phyloP scores from a whole-genome alignment of 768 basidiomycete species.

The Phlebiopsis gigantea region DNA sequence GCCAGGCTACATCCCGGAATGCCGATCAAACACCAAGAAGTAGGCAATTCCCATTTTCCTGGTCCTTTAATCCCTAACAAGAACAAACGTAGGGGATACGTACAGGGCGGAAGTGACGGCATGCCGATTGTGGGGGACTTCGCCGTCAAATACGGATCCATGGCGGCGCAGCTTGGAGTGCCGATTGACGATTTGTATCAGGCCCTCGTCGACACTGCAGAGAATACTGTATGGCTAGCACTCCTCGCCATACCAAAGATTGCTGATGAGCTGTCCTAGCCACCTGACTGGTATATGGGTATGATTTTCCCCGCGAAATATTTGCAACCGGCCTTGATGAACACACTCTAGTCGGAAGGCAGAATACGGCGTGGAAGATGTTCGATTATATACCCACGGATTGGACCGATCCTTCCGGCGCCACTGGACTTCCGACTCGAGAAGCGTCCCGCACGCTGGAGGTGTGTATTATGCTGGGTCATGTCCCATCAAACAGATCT shows the following conservation, averaged over 20 bases:
- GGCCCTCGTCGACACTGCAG: slow-evolving; percentile 45
- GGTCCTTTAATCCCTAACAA: too few relatives aligned
- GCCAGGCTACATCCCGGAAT: slow-evolving; percentile 44
- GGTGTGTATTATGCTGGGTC: slow-evolving; percentile 26
- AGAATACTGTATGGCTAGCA: slow-evolving; percentile 38
- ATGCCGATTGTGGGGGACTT: slow-evolving; percentile 52
- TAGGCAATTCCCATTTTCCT: slow-evolving; percentile 26
- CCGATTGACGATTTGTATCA: slow-evolving; percentile 42
- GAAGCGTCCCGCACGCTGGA: slow-evolving; percentile 46
- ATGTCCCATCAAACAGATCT: background rate
- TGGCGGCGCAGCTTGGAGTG: slow-evolving; percentile 35
- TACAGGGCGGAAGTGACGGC: slow-evolving; percentile 45
- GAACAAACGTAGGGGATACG: slow-evolving; percentile 36
- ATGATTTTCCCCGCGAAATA: background rate
- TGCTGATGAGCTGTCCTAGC: slow-evolving; percentile 24
- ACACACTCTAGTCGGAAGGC: slow-evolving; percentile 34
- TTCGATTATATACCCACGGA: slow-evolving; percentile 46
- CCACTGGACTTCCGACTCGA: slow-evolving; percentile 42
- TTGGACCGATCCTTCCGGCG: slow-evolving; percentile 44
- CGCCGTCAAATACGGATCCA: slow-evolving; percentile 38
- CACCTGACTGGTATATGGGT: slow-evolving; percentile 47
- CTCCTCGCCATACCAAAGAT: background rate
- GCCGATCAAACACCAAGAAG: slow-evolving; percentile 45
- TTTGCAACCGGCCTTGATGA: background rate
- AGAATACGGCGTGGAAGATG: slow-evolving; percentile 47